Evolutionary conservation across 164 flowering plant genomes (phyloP).

Genomic region (Saururus chinensis): DNA sequence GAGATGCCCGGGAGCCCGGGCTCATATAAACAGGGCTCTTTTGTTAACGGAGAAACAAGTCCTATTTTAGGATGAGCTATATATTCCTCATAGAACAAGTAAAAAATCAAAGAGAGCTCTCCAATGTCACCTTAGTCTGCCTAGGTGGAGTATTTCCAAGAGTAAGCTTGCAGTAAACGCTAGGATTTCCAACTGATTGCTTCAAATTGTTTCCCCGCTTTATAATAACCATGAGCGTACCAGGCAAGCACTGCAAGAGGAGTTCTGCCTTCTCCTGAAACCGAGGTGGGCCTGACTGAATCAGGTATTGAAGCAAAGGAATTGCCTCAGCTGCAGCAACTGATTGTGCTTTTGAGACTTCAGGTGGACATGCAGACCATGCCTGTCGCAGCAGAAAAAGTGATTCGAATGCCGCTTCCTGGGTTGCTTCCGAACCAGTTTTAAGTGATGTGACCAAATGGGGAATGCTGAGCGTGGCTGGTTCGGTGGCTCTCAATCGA

Average conservation of each 20-base stretch:
- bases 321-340: constrained; percentile 96
- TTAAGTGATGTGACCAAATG: constrained; percentile 85
- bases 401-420: constrained; percentile 93
- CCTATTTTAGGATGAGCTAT: too few relatives aligned
- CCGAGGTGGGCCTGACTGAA: constrained; percentile 96
- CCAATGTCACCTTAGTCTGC: constrained; percentile 64
- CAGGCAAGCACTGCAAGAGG: constrained; percentile 94
- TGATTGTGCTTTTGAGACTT: constrained; percentile 89
- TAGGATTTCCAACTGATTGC: constrained; percentile 95
- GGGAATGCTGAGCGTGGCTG: constrained; percentile 92
- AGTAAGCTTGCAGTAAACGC: constrained; percentile 86
- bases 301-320: constrained; percentile 80
- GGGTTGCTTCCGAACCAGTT: constrained; percentile 84
- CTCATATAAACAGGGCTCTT: too few relatives aligned
- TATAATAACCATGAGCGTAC: constrained; percentile 73
- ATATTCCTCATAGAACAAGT: too few relatives aligned
- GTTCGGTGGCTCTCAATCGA: constrained; percentile 90
- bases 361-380: constrained; percentile 97
- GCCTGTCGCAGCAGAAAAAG: constrained; percentile 90
- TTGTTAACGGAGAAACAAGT: too few relatives aligned
- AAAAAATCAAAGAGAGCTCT: background rate
- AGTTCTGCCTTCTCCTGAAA: constrained; percentile 96
- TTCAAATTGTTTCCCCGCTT: constrained; percentile 96
- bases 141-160: constrained; percentile 74
- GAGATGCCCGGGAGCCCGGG: too few relatives aligned